A percentile compares a stretch with the other conserved stretches of the same genome.
These are phyloP conservation scores for Laguncularia racemosa DNA, from an alignment of 345 rosid species.

Conservation along the genomic window DNA sequence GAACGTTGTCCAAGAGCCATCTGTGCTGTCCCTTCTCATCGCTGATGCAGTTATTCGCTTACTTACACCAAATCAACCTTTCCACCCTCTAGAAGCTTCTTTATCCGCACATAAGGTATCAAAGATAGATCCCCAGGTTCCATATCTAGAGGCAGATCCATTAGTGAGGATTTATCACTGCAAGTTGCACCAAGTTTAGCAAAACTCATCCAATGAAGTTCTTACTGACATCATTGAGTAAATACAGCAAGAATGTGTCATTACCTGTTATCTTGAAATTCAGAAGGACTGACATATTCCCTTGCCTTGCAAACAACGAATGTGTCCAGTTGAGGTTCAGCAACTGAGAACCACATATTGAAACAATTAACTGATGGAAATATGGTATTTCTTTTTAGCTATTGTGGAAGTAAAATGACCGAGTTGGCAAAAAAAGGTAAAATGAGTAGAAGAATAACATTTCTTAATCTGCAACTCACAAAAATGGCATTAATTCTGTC, in stretches of 20 bases:
- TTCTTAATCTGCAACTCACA: too few relatives aligned
- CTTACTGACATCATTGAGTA: too few relatives aligned
- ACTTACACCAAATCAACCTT: slow-evolving; percentile 22
- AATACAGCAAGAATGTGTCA: neutral
- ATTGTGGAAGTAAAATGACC: neutral
- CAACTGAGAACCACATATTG: slow-evolving; percentile 27
- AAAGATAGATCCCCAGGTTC: slow-evolving; percentile 23
- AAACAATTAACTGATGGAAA: too few relatives aligned
- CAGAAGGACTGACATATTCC: slow-evolving; percentile 40
- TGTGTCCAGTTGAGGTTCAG: slow-evolving; percentile 55
- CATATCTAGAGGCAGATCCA: slow-evolving; percentile 20
- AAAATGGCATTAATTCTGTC: too few relatives aligned
- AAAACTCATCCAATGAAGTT: neutral
- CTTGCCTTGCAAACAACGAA: slow-evolving; percentile 68
- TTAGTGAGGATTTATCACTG: slow-evolving; percentile 26
- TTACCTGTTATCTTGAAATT: slow-evolving; percentile 29
- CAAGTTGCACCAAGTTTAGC: neutral
- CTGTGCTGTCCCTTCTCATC: too few relatives aligned
- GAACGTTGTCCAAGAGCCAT: too few relatives aligned
- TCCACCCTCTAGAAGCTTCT: slow-evolving; percentile 16
- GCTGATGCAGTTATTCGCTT: neutral
- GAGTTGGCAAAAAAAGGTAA: too few relatives aligned
- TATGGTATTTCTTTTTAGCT: neutral
- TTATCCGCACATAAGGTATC: slow-evolving; percentile 17
- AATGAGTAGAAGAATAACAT: neutral